Evolutionary conservation across 257 asterid genomes (phyloP).

Genomic region (Fraxinus excelsior): DNA sequence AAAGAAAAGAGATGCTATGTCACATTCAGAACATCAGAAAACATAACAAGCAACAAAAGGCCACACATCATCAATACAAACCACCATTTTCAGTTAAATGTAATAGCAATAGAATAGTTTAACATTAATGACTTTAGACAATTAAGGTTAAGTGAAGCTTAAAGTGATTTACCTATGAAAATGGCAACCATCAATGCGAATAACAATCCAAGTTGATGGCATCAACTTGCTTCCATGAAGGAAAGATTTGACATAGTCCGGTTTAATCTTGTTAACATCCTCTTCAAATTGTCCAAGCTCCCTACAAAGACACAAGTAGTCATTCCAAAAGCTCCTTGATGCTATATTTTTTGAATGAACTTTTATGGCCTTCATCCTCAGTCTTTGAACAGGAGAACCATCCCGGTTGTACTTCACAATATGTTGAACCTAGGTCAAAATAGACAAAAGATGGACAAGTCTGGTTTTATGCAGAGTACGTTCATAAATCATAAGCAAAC

Average conservation of each 20-base stretch:
- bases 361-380: conserved; percentile 47
- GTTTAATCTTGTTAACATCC: conserved; percentile 51
- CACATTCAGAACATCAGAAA: neutral
- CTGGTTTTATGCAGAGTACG: neutral
- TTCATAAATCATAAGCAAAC: conserved; percentile 4
- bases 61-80: conserved; percentile 1
- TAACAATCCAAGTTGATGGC: conserved; percentile 74
- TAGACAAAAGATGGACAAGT: conserved; percentile 14
- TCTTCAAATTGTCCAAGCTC: conserved; percentile 62
- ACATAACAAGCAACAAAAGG: neutral
- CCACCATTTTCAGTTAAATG: neutral
- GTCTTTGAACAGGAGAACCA: conserved; percentile 72
- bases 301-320: conserved; percentile 42
- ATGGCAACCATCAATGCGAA: conserved; percentile 92
- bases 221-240: conserved; percentile 56
- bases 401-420: conserved; percentile 64
- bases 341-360: conserved; percentile 68
- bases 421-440: conserved; percentile 55
- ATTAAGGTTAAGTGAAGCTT: neutral
- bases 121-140: neutral
- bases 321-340: conserved; percentile 73
- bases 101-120: neutral
- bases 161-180: conserved; percentile 68
- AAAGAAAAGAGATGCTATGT: neutral
- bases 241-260: conserved; percentile 68